Conservation (phyloP, 176 grass and related monocot species). For the Carex cristatella region DNA sequence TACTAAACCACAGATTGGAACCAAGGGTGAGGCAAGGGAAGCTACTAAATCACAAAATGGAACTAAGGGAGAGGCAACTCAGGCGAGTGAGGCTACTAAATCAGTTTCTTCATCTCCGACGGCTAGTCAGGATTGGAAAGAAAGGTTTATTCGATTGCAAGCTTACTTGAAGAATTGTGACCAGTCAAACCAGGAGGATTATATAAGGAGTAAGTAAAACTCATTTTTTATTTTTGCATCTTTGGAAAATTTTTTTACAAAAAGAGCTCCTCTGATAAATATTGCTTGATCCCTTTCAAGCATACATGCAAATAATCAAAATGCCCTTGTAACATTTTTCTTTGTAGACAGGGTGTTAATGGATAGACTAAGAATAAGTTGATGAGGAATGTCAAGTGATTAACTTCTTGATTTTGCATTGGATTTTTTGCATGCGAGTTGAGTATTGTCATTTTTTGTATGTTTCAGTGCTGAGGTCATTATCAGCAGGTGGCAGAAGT, state of each 20-base stretch:
- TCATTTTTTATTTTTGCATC: background rate
- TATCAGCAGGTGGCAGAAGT: conserved; percentile 62
- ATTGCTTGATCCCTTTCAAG: background rate
- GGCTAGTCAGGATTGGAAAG: conserved; percentile 52
- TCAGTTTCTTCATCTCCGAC: conserved; percentile 15
- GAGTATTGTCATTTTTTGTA: conserved; percentile 3
- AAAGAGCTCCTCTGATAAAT: background rate
- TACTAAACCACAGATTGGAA: conserved; percentile 16
- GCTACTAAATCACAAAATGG: conserved; percentile 5
- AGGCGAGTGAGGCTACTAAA: conserved; percentile 10
- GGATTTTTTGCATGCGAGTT: conserved; percentile 4
- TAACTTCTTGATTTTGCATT: conserved; percentile 11
- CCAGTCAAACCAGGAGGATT: conserved; percentile 79
- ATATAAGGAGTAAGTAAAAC: conserved; percentile 58
- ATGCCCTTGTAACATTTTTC: background rate
- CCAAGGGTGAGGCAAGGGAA: conserved; percentile 16
- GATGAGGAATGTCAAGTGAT: background rate
- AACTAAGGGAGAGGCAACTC: conserved; percentile 14
- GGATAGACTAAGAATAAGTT: background rate
- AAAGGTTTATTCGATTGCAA: conserved; percentile 68
- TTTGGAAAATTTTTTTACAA: background rate
- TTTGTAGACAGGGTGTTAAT: background rate
- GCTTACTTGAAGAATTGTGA: conserved; percentile 64
- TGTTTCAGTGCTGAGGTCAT: conserved; percentile 61
- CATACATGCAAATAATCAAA: background rate